These are phyloP conservation scores for Udeniomyces megalosporus DNA, from an alignment of 768 basidiomycete genomes.

Conservation along the genomic window DNA sequence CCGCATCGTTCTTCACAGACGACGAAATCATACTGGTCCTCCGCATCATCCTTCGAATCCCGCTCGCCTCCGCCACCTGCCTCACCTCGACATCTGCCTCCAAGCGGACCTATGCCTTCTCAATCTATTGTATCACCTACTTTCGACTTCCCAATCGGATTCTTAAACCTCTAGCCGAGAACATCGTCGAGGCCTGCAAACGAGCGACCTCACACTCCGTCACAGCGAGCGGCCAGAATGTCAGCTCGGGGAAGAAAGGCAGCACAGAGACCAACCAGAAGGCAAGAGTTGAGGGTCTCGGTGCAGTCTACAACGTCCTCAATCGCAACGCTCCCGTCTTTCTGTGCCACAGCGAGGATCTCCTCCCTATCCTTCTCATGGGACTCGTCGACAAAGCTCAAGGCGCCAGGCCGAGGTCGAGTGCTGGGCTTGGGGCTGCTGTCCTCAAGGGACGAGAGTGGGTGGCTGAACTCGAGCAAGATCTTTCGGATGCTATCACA, in stretches of 20 bases:
- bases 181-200: constrained; percentile 8
- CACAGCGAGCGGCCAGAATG: not conserved
- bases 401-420: not conserved
- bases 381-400: constrained; percentile 6
- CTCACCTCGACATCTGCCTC: constrained; percentile 6
- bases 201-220: not conserved
- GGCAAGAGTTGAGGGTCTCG: constrained; percentile 4
- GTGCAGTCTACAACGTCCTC: constrained; percentile 9
- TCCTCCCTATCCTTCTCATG: constrained; percentile 4
- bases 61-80: not conserved
- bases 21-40: constrained; percentile 3
- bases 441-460: not conserved
- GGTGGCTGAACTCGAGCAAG: not conserved
- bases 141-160: constrained; percentile 3
- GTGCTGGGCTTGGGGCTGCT: constrained; percentile 2
- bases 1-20: not conserved
- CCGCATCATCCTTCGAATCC: constrained; percentile 2
- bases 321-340: not conserved
- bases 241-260: not conserved
- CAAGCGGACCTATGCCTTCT: constrained; percentile 11
- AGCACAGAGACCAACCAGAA: not conserved
- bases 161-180: constrained; percentile 1
- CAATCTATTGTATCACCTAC: constrained; percentile 7
- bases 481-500: not conserved
- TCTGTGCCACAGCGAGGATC: not conserved